Base-by-base conservation (phyloP, 2,329 filamentous ascomycete genomes). In the Elsinoe ampelina region DNA sequence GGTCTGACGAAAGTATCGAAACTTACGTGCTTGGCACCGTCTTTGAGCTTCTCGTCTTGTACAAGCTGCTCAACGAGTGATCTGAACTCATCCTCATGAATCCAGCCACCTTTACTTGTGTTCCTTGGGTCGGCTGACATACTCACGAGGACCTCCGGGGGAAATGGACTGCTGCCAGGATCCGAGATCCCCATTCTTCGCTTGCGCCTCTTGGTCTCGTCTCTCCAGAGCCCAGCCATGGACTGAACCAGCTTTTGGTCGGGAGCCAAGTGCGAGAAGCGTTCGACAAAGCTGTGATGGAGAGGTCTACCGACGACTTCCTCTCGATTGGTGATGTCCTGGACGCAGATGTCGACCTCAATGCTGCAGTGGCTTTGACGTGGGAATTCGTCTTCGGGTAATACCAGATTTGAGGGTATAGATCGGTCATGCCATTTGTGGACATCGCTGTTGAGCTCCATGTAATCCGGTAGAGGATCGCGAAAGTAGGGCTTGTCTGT, bases 191-290 rank as follows among this genome's bases (percentile, higher is more conserved):
- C 80, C 80, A 92, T 85, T 45, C 80, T 81, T 48, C 80, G 77
- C 69, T 87, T 92, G 32, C 91, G 81, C 43, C 91, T 81, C 58
- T 83, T 83, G 0, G 86, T 89, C 70, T 97, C 93, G 63, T 95
- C 89, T 67, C 84, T 84, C 93, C 93, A 98, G 2, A 98, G 72
- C 0, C 88, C 87, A 57, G 89, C 90, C 87, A 98, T 92, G 61
- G 93, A 98, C 66, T 89, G 84, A 4, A 98, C 91, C 10, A 95
- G 77, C 66, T 95, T 95, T 66, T 91, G 76, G 61, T 88, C 83
- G 0, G 77, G 70, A 0, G 81, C 75, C 17, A 85, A 69, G 2
- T 87, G 84, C 35, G 79, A 75, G 10, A 82, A 70, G 11, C 82
- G 79, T 68, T 97, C 93, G 19, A 85, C 74, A 63, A 98, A 95